These are phyloP conservation scores for Cyclotella atomus DNA, from an alignment of 108 stramenopile species.

Conservation along the genomic window DNA sequence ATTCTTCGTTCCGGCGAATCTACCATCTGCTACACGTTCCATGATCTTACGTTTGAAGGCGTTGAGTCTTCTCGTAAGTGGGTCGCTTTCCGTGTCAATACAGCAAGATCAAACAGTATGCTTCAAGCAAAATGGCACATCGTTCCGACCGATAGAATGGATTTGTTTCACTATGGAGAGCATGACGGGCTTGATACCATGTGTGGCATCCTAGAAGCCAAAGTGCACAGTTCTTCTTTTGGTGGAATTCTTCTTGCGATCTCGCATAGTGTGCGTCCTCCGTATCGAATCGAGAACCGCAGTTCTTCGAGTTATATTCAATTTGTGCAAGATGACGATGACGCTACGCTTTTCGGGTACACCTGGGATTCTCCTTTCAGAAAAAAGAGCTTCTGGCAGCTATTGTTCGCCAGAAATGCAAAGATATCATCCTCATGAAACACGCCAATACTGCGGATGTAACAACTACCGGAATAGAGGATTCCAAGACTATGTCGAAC, in stretches of 20 bases:
- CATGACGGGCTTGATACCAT: constrained; percentile 40
- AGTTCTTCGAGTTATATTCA: constrained; percentile 32
- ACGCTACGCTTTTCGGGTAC: constrained; percentile 45
- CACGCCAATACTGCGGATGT: background rate
- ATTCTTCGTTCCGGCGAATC: constrained; percentile 19
- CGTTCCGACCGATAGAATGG: constrained; percentile 20
- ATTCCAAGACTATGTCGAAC: no score
- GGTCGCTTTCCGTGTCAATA: constrained; percentile 36
- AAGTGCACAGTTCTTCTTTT: constrained; percentile 19
- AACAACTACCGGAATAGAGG: no score
- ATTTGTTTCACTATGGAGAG: constrained; percentile 34
- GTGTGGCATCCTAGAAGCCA: constrained; percentile 40
- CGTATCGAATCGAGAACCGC: constrained; percentile 45
- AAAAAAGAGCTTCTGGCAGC: constrained; percentile 25
- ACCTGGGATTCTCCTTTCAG: constrained; percentile 47
- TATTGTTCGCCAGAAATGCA: background rate
- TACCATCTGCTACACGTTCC: constrained; percentile 22
- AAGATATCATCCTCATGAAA: background rate
- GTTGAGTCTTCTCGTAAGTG: constrained; percentile 11
- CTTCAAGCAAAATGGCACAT: constrained; percentile 33
- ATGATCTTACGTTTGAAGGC: constrained; percentile 1
- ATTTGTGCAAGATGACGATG: constrained; percentile 48
- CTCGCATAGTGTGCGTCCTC: constrained; percentile 31
- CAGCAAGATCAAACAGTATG: background rate
- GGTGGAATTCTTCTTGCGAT: constrained; percentile 22